Percentiles rank a stretch among this genome's conserved stretches.
phyloP scores from a whole-genome alignment of 129 eudicot species.

The Scalesia atractyloides region DNA sequence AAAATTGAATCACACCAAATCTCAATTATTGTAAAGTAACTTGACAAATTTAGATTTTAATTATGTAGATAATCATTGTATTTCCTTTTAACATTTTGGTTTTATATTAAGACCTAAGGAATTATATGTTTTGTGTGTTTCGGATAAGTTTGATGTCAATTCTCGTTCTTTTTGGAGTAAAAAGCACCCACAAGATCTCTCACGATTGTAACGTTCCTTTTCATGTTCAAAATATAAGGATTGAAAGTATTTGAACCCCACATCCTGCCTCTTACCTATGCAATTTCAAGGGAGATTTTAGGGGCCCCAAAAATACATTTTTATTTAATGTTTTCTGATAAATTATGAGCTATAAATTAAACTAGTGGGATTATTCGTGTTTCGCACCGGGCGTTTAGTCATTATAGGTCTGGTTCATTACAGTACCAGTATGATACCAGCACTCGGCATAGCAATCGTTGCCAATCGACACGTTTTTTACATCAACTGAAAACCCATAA shows the following conservation, averaged over 20 bases:
- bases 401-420: too few species aligned
- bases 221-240: slow-evolving; percentile 29
- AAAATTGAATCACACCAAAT: neutral
- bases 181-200: slow-evolving; percentile 37
- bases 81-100: neutral
- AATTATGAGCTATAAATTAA: neutral
- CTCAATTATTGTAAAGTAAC: neutral
- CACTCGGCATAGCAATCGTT: too few species aligned
- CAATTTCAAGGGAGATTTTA: neutral
- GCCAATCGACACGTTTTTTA: too few species aligned
- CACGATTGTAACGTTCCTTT: slow-evolving; percentile 26
- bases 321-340: neutral
- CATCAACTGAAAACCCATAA: too few species aligned
- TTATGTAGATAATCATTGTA: neutral
- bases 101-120: neutral
- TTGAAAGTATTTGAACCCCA: slow-evolving; percentile 26
- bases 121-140: neutral
- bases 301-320: neutral
- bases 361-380: too few species aligned
- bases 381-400: too few species aligned
- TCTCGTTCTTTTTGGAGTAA: slow-evolving; percentile 19
- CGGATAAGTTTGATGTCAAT: slow-evolving; percentile 38
- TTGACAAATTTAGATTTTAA: neutral
- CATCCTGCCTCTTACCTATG: neutral
- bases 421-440: too few species aligned